Evolutionary conservation across 1,284 basidiomycete genomes (phyloP).

Genomic region (Cronartium ribicola): DNA sequence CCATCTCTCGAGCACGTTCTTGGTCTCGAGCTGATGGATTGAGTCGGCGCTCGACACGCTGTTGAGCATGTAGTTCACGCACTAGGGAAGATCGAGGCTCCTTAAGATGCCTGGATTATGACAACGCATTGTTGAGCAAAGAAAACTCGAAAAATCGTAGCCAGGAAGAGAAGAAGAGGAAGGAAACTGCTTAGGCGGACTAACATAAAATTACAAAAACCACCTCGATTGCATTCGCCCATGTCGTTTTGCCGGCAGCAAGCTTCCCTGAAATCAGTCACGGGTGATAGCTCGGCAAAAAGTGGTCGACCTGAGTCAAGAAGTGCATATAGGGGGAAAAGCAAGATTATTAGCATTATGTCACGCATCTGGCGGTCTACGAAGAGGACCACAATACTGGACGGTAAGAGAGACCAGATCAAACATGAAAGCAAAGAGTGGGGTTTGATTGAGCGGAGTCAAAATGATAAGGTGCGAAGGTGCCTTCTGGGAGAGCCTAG

Average conservation of each 20-base stretch:
- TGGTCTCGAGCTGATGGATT: slow-evolving; percentile 46
- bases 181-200: not conserved
- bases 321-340: not conserved
- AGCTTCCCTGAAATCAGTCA: slow-evolving; percentile 97
- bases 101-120: slow-evolving; percentile 30
- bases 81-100: slow-evolving; percentile 58
- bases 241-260: slow-evolving; percentile 98
- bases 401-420: not conserved
- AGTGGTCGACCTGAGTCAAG: slow-evolving; percentile 77
- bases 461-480: slow-evolving; percentile 11
- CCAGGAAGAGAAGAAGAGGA: not conserved
- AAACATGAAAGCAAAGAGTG: slow-evolving; percentile 17
- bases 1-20: slow-evolving; percentile 46
- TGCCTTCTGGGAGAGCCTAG: slow-evolving; percentile 2
- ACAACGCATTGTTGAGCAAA: not conserved
- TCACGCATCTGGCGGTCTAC: no score
- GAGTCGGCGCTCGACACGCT: slow-evolving; percentile 69
- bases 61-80: slow-evolving; percentile 70
- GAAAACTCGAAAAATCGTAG: no score
- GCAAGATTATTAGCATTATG: no score
- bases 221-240: slow-evolving; percentile 62
- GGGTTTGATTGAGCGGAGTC: no score
- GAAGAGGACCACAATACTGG: no score
- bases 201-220: slow-evolving; percentile 43
- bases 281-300: slow-evolving; percentile 97